Conservation (phyloP, 139 green algal genomes). For the Closterium sp. region DNA sequence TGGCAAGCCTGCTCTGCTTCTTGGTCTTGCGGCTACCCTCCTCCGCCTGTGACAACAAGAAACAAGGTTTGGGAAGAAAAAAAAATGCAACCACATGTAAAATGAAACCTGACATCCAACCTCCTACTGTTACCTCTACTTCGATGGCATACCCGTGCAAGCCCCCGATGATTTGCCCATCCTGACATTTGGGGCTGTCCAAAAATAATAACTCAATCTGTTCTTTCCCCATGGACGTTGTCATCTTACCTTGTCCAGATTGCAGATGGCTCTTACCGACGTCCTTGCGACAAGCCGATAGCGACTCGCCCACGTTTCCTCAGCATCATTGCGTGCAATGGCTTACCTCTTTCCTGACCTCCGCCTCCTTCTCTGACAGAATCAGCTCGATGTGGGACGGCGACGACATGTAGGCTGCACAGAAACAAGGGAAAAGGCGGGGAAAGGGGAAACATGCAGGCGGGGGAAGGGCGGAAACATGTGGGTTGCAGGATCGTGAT, state of each 20-base stretch:
- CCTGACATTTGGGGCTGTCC: too few species aligned
- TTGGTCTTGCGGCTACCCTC: background rate
- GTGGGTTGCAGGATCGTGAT: too few species aligned
- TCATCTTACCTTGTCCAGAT: too few species aligned
- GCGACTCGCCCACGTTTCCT: too few species aligned
- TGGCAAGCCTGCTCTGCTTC: background rate
- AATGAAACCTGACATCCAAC: background rate
- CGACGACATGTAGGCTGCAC: slow-evolving; percentile 85
- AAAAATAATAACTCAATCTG: too few species aligned
- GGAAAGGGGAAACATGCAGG: background rate
- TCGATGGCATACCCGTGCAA: too few species aligned
- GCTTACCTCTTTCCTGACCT: slow-evolving; percentile 56
- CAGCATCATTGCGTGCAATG: background rate
- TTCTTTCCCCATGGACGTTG: too few species aligned
- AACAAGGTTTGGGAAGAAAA: background rate
- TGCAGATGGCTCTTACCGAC: too few species aligned
- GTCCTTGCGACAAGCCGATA: too few species aligned
- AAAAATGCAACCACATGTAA: background rate
- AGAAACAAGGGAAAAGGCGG: background rate
- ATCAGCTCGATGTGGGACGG: slow-evolving; percentile 97
- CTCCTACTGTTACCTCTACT: too few species aligned
- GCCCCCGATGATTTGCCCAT: too few species aligned
- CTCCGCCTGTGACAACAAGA: background rate
- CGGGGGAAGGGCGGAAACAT: too few species aligned
- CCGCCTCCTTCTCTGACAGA: slow-evolving; percentile 76